Percentiles rank a stretch among this genome's conserved stretches.
phyloP scores from a whole-genome alignment of 306 rosid species.

The Corylus heterophylla region DNA sequence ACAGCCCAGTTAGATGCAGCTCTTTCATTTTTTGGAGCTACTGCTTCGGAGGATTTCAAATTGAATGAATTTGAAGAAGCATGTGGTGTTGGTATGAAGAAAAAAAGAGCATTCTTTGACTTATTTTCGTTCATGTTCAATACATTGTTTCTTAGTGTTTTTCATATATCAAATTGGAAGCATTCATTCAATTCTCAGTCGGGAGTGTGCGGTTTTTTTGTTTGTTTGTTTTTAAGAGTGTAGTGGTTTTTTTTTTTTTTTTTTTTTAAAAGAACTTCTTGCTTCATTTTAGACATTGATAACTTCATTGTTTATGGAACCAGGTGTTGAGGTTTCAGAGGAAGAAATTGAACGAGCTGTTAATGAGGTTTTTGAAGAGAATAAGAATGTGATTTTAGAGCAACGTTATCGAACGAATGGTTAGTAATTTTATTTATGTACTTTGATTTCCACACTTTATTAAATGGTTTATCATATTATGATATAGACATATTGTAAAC shows the following conservation, averaged over 20 bases:
- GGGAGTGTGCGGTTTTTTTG: neutral
- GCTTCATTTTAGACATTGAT: constrained; percentile 3
- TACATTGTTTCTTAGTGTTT: constrained; percentile 11
- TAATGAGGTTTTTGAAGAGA: constrained; percentile 70
- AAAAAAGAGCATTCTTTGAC: constrained; percentile 2
- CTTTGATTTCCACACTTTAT: neutral
- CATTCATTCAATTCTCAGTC: neutral
- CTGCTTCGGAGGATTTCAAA: constrained; percentile 52
- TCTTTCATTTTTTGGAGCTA: constrained; percentile 52
- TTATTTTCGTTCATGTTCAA: neutral
- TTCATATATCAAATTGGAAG: neutral
- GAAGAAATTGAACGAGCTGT: constrained; percentile 69
- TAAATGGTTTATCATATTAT: neutral
- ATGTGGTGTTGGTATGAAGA: constrained; percentile 86
- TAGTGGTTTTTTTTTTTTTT: neutral
- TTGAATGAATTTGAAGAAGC: constrained; percentile 71
- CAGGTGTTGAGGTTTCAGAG: constrained; percentile 83
- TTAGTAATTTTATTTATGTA: constrained; percentile 26
- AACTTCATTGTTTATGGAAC: constrained; percentile 16
- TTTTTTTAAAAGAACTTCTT: neutral
- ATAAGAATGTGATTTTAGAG: constrained; percentile 63
- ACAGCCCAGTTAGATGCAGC: constrained; percentile 90
- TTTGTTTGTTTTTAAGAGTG: neutral
- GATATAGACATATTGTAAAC: neutral
- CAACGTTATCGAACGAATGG: constrained; percentile 78